phyloP scores from a whole-genome alignment of 768 basidiomycete genomes.

The Mrakia blollopis region DNA sequence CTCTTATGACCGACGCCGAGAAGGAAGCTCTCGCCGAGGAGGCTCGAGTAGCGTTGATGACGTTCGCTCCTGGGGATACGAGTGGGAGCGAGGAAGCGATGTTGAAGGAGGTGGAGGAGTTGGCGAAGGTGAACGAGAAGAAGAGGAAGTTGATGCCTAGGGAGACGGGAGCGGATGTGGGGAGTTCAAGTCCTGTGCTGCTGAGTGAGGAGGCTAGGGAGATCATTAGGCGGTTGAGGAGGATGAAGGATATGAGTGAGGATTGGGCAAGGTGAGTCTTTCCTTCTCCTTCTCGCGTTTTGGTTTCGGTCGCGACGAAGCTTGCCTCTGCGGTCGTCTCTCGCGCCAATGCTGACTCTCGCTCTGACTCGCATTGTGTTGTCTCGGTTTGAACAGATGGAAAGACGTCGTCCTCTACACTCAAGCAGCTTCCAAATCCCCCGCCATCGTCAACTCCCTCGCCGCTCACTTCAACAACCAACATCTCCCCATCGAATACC shows the following conservation, averaged over 20 bases:
- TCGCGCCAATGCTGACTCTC: no score
- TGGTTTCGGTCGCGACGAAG: background rate
- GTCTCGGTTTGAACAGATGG: constrained; percentile 38
- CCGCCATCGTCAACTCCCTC: constrained; percentile 23
- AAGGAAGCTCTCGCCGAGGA: constrained; percentile 29
- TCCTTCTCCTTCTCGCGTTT: background rate
- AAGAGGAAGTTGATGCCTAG: constrained; percentile 33
- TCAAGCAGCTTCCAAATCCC: constrained; percentile 36
- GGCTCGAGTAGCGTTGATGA: constrained; percentile 38
- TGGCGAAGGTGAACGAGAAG: background rate
- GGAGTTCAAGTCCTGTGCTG: constrained; percentile 42
- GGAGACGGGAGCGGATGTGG: constrained; percentile 36
- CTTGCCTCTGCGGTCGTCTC: background rate
- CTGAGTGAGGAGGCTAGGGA: constrained; percentile 44
- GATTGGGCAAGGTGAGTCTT: constrained; percentile 44
- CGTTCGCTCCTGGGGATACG: constrained; percentile 17
- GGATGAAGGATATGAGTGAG: constrained; percentile 44
- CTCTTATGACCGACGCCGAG: constrained; percentile 14
- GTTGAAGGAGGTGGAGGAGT: constrained; percentile 4
- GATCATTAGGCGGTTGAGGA: constrained; percentile 42
- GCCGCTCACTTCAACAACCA: constrained; percentile 22
- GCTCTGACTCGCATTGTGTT: background rate
- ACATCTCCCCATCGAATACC: constrained; percentile 11
- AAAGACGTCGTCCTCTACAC: constrained; percentile 44
- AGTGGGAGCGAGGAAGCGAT: background rate